A percentile compares a stretch with the other conserved stretches of the same genome.
These are phyloP conservation scores for Candida mesenterica DNA, from an alignment of 1,139 yeast genomes.

Conservation along the genomic window DNA sequence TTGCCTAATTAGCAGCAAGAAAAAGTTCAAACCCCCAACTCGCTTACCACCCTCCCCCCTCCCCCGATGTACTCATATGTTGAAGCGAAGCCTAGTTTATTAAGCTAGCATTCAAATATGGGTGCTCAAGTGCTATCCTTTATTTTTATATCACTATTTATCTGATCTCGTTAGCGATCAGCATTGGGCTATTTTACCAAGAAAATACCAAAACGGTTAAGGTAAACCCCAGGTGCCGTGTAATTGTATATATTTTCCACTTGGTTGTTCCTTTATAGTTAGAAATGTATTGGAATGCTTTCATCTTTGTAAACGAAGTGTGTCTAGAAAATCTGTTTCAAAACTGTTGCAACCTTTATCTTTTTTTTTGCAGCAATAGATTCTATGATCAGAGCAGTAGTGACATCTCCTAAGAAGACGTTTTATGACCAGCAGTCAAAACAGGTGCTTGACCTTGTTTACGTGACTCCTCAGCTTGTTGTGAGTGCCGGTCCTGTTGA, in stretches of 20 bases:
- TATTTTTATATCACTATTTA: not conserved
- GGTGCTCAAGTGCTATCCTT: too few relatives aligned
- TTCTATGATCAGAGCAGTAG: conserved; percentile 17
- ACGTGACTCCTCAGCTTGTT: conserved; percentile 57
- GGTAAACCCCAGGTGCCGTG: not conserved
- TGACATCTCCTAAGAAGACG: conserved; percentile 28
- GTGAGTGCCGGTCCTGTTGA: conserved; percentile 76
- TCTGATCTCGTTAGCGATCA: too few relatives aligned
- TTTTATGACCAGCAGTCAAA: conserved; percentile 20
- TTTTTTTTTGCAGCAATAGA: conserved; percentile 2
- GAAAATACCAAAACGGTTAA: too few relatives aligned
- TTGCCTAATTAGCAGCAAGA: conserved; percentile 7
- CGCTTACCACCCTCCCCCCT: not conserved
- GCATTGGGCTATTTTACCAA: too few relatives aligned
- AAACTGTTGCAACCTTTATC: not conserved
- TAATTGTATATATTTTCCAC: conserved; percentile 1
- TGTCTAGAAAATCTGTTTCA: not conserved
- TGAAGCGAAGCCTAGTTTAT: too few relatives aligned
- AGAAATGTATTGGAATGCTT: conserved; percentile 2
- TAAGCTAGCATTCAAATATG: too few relatives aligned
- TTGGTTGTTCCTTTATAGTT: not conserved
- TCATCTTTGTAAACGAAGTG: conserved; percentile 1
- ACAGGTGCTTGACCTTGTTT: conserved; percentile 56
- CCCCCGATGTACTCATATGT: not conserved
- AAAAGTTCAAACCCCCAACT: not conserved